These are phyloP conservation scores for Pascua guehoae DNA, from an alignment of 1,284 basidiomycete genomes.

Conservation along the genomic window DNA sequence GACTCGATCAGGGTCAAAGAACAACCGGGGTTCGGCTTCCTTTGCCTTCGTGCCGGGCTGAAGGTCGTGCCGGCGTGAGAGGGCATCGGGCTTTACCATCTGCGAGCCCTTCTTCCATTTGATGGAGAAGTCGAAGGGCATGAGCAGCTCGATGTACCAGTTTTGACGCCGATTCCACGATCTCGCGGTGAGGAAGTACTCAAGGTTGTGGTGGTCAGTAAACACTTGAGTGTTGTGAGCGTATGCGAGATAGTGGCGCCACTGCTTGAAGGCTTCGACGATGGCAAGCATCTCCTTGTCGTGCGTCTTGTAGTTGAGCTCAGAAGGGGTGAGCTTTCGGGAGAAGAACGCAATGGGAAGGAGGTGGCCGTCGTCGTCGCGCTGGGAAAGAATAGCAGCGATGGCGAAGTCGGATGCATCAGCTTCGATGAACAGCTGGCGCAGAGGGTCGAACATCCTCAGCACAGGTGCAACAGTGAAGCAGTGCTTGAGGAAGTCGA, in stretches of 20 bases:
- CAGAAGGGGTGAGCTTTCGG: conserved; percentile 34
- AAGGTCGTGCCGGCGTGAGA: conserved; percentile 20
- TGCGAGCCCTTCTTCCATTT: conserved; percentile 45
- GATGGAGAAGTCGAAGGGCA: conserved; percentile 48
- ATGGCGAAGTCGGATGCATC: conserved; percentile 40
- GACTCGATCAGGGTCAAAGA: too few relatives aligned
- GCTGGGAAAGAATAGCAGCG: conserved; percentile 37
- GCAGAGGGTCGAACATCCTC: conserved; percentile 42
- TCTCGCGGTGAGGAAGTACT: conserved; percentile 47
- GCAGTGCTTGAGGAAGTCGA: conserved; percentile 45
- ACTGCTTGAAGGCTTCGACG: conserved; percentile 47
- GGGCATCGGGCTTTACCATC: conserved; percentile 45
- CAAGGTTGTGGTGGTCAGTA: conserved; percentile 55
- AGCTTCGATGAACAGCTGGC: conserved; percentile 36
- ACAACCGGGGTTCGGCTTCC: too few relatives aligned
- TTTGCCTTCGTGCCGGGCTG: too few relatives aligned
- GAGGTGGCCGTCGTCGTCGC: conserved; percentile 26
- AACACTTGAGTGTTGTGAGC: conserved; percentile 38
- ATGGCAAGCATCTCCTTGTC: conserved; percentile 56
- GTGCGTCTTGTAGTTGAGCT: conserved; percentile 54
- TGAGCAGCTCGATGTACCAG: conserved; percentile 46
- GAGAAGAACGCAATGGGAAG: conserved; percentile 49
- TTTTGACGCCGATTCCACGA: conserved; percentile 50
- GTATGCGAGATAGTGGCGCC: conserved; percentile 49
- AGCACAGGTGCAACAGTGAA: conserved; percentile 49